Conservation (phyloP, 2,329 filamentous ascomycete genomes). For the Xylaria sp. region DNA sequence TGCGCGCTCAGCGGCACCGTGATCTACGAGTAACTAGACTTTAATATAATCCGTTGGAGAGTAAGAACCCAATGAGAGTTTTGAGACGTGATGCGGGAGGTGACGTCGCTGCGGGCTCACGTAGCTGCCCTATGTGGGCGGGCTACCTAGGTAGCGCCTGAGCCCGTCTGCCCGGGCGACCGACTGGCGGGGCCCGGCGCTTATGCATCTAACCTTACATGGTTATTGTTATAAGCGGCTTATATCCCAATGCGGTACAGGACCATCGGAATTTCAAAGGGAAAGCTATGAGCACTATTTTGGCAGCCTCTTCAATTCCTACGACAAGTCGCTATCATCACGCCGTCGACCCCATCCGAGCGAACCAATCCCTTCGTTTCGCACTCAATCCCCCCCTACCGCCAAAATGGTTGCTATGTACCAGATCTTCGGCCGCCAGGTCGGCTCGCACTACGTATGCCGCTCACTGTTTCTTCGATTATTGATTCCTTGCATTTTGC, state of each 20-base stretch:
- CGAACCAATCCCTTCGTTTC: slow-evolving; percentile 27
- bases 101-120: slow-evolving; percentile 19
- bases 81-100: not conserved
- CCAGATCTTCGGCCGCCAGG: slow-evolving; percentile 62
- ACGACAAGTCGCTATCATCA: slow-evolving; percentile 28
- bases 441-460: slow-evolving; percentile 67
- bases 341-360: slow-evolving; percentile 32
- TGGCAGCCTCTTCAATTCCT: slow-evolving; percentile 32
- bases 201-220: slow-evolving; percentile 19
- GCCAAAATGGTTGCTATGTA: slow-evolving; percentile 58
- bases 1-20: not conserved
- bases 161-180: not conserved
- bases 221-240: slow-evolving; percentile 2
- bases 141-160: not conserved
- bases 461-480: slow-evolving; percentile 6
- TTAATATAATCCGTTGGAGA: not conserved
- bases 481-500: not conserved
- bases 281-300: slow-evolving; percentile 42
- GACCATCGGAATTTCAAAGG: slow-evolving; percentile 35
- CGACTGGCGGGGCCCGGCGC: not conserved
- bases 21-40: not conserved
- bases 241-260: slow-evolving; percentile 22
- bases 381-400: slow-evolving; percentile 38
- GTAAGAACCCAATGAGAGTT: not conserved
- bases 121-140: too few species aligned